These are phyloP conservation scores for Amoeboaphelidium protococcarum DNA, from an alignment of 371 early-diverging fungal genomes.

Conservation along the genomic window DNA sequence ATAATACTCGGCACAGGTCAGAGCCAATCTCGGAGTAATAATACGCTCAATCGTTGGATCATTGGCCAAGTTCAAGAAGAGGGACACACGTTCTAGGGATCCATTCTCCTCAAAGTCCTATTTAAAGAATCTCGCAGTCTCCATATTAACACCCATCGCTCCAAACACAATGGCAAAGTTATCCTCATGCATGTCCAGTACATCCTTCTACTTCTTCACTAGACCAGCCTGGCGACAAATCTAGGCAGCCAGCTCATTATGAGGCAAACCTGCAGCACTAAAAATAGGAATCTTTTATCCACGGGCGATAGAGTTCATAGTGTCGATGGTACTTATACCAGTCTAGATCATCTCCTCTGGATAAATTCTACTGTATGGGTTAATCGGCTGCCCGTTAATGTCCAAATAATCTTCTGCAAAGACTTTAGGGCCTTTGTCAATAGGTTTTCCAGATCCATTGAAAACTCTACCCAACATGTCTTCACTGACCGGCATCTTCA, in stretches of 20 bases:
- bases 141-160: conserved; percentile 99
- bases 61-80: conserved; percentile 99
- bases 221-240: conserved; percentile 99
- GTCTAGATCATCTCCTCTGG: conserved; percentile 99
- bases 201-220: conserved; percentile 83
- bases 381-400: conserved; percentile 97
- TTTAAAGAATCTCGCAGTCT: conserved; percentile 99
- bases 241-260: conserved; percentile 99
- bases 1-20: conserved; percentile 99
- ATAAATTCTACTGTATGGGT: conserved; percentile 96
- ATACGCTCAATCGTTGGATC: conserved; percentile 99
- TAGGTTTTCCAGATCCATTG: conserved; percentile 97
- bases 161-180: conserved; percentile 99
- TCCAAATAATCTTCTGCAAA: conserved; percentile 97
- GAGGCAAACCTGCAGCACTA: conserved; percentile 98
- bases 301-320: conserved; percentile 99
- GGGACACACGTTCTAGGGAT: conserved; percentile 91
- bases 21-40: conserved; percentile 97
- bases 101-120: conserved; percentile 99
- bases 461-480: conserved; percentile 99
- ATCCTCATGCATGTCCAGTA: conserved; percentile 92
- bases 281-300: conserved; percentile 99
- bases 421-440: conserved; percentile 97
- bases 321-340: conserved; percentile 98
- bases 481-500: conserved; percentile 95